These are phyloP conservation scores for Calocybe gambosa DNA, from an alignment of 1,284 basidiomycete species.

Conservation along the genomic window DNA sequence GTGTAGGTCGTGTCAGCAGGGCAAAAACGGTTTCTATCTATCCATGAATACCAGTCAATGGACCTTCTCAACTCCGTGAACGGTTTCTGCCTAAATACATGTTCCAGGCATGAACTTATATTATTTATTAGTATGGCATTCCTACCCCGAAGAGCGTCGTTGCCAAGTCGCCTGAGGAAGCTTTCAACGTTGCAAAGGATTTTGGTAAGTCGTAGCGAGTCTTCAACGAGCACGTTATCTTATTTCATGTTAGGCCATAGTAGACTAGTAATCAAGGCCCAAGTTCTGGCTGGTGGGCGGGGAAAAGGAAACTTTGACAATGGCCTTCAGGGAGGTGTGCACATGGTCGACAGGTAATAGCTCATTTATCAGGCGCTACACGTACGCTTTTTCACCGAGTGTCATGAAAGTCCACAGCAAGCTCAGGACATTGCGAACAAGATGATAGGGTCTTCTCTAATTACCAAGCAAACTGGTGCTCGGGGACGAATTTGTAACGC, in stretches of 20 bases:
- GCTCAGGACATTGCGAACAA: conserved; percentile 84
- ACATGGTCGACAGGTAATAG: conserved; percentile 83
- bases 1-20: conserved; percentile 58
- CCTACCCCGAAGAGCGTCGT: conserved; percentile 91
- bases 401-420: conserved; percentile 67
- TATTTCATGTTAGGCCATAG: conserved; percentile 43
- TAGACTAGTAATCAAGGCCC: conserved; percentile 93
- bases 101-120: conserved; percentile 1
- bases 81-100: conserved; percentile 10
- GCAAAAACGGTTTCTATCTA: conserved; percentile 92
- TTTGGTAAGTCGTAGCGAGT: conserved; percentile 53
- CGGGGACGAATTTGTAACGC: conserved; percentile 92
- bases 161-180: conserved; percentile 88
- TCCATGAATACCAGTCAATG: conserved; percentile 98
- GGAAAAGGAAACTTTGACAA: conserved; percentile 98
- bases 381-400: conserved; percentile 4
- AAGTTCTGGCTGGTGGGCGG: conserved; percentile 97
- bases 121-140: conserved; percentile 75
- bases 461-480: conserved; percentile 98
- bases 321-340: conserved; percentile 97
- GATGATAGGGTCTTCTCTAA: conserved; percentile 95
- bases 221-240: conserved; percentile 4
- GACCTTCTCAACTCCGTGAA: conserved; percentile 87
- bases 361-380: conserved; percentile 5
- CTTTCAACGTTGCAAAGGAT: conserved; percentile 81